Conservation (phyloP, 176 grass and related monocot genomes). For the Musa acuminata region DNA sequence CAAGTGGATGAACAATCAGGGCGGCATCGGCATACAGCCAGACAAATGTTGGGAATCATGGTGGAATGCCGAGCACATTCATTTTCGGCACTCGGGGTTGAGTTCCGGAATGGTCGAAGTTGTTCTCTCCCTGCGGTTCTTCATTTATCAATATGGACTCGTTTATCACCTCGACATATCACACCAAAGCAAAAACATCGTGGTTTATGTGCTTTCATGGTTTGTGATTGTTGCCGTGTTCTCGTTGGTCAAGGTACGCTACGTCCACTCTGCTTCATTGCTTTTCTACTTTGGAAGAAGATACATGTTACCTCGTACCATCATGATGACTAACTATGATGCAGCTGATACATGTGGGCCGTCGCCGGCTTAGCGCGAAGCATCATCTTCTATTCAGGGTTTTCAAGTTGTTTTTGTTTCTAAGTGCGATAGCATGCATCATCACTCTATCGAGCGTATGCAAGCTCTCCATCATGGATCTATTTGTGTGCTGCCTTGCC, state of each 20-base stretch:
- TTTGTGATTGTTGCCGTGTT: constrained; percentile 75
- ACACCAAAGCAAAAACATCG: constrained; percentile 71
- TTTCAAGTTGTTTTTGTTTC: constrained; percentile 69
- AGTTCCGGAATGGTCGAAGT: constrained; percentile 79
- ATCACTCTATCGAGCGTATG: constrained; percentile 55
- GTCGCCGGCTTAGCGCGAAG: constrained; percentile 50
- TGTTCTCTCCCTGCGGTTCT: constrained; percentile 68
- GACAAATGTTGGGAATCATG: constrained; percentile 98
- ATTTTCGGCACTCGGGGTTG: constrained; percentile 61
- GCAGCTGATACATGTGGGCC: constrained; percentile 64
- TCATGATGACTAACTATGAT: constrained; percentile 17
- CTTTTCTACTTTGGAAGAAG: neutral
- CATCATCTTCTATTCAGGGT: constrained; percentile 85
- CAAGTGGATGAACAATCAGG: constrained; percentile 80
- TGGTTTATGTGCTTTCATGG: constrained; percentile 91
- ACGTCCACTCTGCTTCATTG: constrained; percentile 11
- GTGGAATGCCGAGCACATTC: constrained; percentile 87
- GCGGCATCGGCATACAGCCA: constrained; percentile 71
- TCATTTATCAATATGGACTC: constrained; percentile 94
- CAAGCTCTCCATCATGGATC: constrained; percentile 70
- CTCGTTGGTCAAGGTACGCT: constrained; percentile 72
- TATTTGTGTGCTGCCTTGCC: constrained; percentile 74
- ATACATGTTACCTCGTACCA: neutral
- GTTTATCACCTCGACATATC: constrained; percentile 96
- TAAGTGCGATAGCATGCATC: constrained; percentile 55